Percentiles rank a stretch among this genome's conserved stretches.
Evolutionary conservation across 106 monocot genomes (phyloP).

Genomic region (Chionographis japonica): DNA sequence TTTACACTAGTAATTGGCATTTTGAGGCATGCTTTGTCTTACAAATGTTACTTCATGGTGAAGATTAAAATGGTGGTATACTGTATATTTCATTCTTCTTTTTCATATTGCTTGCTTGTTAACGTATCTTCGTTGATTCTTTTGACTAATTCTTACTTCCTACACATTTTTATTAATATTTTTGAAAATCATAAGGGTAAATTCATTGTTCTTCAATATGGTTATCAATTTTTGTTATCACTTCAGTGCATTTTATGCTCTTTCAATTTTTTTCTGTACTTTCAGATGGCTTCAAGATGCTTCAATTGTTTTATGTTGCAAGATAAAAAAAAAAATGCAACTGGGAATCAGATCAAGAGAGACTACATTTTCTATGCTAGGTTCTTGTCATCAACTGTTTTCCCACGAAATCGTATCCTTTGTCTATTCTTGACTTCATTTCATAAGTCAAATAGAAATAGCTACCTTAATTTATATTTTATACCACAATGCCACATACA

Average conservation of each 20-base stretch:
- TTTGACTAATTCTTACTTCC: no score
- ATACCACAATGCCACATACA: no score
- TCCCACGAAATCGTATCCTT: slow-evolving; percentile 39
- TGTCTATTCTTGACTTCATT: background rate
- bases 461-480: no score
- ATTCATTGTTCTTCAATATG: background rate
- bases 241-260: background rate
- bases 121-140: no score
- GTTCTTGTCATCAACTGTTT: slow-evolving; percentile 6
- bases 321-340: slow-evolving; percentile 5
- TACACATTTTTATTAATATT: no score
- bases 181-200: no score
- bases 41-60: no score
- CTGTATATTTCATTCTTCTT: no score
- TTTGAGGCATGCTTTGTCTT: no score
- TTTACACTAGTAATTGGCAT: no score
- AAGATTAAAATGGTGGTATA: no score
- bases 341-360: slow-evolving; percentile 20
- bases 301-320: slow-evolving; percentile 24
- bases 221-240: background rate
- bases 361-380: slow-evolving; percentile 20
- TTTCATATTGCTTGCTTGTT: no score
- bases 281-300: slow-evolving; percentile 10
- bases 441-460: background rate
- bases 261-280: background rate